Evolutionary conservation across 106 monocot species (phyloP), one percentile per base, ranked within the genome.

Genomic region (Iris macrosiphon): DNA sequence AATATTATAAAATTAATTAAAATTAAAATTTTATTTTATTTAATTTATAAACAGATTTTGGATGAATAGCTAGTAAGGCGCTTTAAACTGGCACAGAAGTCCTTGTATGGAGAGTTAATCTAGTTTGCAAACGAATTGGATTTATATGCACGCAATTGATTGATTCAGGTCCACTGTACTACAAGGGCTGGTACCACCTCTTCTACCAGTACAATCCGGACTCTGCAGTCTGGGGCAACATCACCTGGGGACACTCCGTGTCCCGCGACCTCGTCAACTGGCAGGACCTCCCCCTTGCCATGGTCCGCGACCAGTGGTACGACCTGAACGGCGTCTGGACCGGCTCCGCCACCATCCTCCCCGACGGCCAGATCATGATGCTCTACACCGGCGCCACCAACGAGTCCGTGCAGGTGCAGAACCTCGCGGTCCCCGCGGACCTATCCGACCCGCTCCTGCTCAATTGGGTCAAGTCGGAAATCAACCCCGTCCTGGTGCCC

Each of bases 131-230:
- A n/a, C n/a, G n/a, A n/a, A n/a, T n/a, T n/a, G n/a, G n/a, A n/a
- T n/a, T n/a, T n/a, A n/a, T n/a, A n/a, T n/a, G n/a, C n/a, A n/a
- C n/a, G n/a, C 10, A 35, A 35, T 35, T 35, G 44, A 44, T 44
- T 44, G 7, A 2, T 26, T 9, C 61, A 77, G 79, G 63, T 0
- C 72, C 79, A 2, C 7, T 79, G 27, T 65, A 39, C 54, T 79
- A 79, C 55, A 69, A 69, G 15, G 79, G 79, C 0, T 79, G 79
- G 79, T 79, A 78, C 32, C 78, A 78, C 23, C 30, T 78, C 8
- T 78, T 78, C 57, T 78, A 78, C 57, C 78, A 78, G 28, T 78
- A 78, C 58, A 78, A 78, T 30, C 62, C 72, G 2, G 58, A 45
- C 12, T 23, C 43, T 3, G 44, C 69, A 2, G 60, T 73, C 0